These are phyloP conservation scores for Vitis riparia DNA, from an alignment of 164 flowering plant genomes.

Conservation along the genomic window DNA sequence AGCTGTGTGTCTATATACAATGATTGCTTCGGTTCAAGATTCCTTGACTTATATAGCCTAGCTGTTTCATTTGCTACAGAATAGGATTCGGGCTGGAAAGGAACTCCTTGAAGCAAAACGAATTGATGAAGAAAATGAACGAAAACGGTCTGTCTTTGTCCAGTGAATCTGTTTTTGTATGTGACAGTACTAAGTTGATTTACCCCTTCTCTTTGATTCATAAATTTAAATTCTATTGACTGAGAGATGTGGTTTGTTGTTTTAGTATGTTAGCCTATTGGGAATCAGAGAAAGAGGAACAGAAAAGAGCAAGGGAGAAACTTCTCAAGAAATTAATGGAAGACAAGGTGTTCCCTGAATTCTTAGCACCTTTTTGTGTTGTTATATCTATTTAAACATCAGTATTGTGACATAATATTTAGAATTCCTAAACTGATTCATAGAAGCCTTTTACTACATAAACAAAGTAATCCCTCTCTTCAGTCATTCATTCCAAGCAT, in stretches of 20 bases:
- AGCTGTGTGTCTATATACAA: no score
- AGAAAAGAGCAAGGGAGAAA: conserved; percentile 42
- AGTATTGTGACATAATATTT: not conserved
- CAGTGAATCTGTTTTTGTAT: not conserved
- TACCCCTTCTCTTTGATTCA: not conserved
- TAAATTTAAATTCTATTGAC: not conserved
- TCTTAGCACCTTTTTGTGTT: not conserved
- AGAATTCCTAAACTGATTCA: not conserved
- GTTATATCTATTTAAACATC: not conserved
- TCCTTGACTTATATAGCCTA: not conserved
- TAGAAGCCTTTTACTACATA: no score
- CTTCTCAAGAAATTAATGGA: conserved; percentile 40
- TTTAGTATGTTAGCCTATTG: conserved; percentile 30
- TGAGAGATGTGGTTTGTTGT: not conserved
- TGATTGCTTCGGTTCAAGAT: not conserved
- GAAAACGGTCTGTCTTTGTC: conserved; percentile 39
- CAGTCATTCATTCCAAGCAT: no score
- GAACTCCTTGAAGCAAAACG: conserved; percentile 40
- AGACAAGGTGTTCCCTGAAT: conserved; percentile 41
- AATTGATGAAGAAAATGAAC: conserved; percentile 47
- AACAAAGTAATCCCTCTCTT: no score
- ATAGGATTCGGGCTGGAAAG: conserved; percentile 45
- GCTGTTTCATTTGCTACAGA: conserved; percentile 22
- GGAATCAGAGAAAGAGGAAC: conserved; percentile 53
- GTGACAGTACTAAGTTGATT: not conserved